A percentile compares a stretch with the other conserved stretches of the same genome.
phyloP scores from a whole-genome alignment of 495 filamentous ascomycete species.

The Penicillium mononematosum region DNA sequence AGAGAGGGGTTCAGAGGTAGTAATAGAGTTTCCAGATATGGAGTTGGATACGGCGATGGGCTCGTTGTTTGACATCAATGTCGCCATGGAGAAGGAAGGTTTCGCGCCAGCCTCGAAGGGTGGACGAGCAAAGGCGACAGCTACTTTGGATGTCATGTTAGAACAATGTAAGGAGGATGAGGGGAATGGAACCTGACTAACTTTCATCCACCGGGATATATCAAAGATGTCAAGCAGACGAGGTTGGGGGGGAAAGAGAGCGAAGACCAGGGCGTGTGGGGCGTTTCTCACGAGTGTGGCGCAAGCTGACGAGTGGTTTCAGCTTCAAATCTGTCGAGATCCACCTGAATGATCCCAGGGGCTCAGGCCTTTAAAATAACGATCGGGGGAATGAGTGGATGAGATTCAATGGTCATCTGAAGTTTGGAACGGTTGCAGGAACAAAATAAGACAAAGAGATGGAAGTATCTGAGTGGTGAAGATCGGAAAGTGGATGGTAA shows the following conservation, averaged over 20 bases:
- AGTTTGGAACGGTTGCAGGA: slow-evolving; percentile 18
- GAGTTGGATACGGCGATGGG: slow-evolving; percentile 43
- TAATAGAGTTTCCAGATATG: slow-evolving; percentile 31
- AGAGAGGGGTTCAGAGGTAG: slow-evolving; percentile 34
- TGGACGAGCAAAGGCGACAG: slow-evolving; percentile 57
- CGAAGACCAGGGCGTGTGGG: slow-evolving; percentile 41
- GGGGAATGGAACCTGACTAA: slow-evolving; percentile 15
- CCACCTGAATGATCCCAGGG: slow-evolving; percentile 23
- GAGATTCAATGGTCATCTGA: slow-evolving; percentile 17
- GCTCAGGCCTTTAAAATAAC: slow-evolving; percentile 24
- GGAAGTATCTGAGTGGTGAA: slow-evolving; percentile 1
- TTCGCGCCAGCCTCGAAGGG: slow-evolving; percentile 37
- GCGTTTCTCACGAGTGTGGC: slow-evolving; percentile 45
- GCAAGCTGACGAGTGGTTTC: slow-evolving; percentile 50
- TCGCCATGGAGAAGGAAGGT: slow-evolving; percentile 45
- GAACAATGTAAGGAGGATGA: slow-evolving; percentile 25
- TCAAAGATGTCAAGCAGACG: slow-evolving; percentile 13
- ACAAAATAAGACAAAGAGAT: neutral
- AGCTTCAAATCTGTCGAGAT: slow-evolving; percentile 39
- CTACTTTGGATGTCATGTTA: slow-evolving; percentile 67
- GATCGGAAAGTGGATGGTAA: slow-evolving; percentile 2
- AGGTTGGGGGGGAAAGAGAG: slow-evolving; percentile 17
- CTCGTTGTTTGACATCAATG: slow-evolving; percentile 48
- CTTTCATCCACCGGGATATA: slow-evolving; percentile 21
- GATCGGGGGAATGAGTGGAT: slow-evolving; percentile 21